These are phyloP conservation scores for Schoenoplectus triqueter DNA, from an alignment of 202 grass and related monocot genomes.

Conservation along the genomic window DNA sequence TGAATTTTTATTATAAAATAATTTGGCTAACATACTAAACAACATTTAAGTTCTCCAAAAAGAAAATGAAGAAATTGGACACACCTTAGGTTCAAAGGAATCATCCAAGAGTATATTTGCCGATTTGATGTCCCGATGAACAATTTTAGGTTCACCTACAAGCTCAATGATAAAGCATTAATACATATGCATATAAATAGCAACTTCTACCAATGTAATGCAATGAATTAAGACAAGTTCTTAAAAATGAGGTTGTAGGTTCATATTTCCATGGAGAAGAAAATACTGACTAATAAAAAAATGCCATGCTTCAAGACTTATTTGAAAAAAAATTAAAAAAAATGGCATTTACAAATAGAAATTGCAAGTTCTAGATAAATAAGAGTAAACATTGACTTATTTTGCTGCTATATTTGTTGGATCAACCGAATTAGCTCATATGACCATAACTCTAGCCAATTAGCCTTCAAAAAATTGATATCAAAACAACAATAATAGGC, in stretches of 20 bases:
- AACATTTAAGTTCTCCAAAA: conserved; percentile 10
- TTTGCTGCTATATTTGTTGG: background rate
- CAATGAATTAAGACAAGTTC: background rate
- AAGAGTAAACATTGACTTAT: background rate
- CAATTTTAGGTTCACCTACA: conserved; percentile 87
- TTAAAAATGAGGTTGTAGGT: background rate
- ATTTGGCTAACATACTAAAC: conserved; percentile 7
- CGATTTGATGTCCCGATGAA: conserved; percentile 94
- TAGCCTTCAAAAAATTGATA: background rate
- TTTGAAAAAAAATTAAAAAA: too few species aligned
- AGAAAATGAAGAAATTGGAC: background rate
- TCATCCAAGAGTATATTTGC: conserved; percentile 85
- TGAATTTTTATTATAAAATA: background rate
- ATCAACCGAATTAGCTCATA: background rate
- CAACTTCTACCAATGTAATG: background rate
- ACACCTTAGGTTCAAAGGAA: conserved; percentile 74
- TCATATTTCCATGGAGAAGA: background rate
- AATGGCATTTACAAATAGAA: background rate
- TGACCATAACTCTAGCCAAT: background rate
- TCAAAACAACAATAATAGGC: background rate
- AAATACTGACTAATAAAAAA: background rate
- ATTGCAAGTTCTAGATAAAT: background rate
- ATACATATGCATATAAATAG: background rate
- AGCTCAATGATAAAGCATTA: background rate
- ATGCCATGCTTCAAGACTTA: background rate